A percentile compares a stretch with the other conserved stretches of the same genome.
phyloP scores from a whole-genome alignment of 805 yeast genomes.

The Cyberlindnera lachancei region DNA sequence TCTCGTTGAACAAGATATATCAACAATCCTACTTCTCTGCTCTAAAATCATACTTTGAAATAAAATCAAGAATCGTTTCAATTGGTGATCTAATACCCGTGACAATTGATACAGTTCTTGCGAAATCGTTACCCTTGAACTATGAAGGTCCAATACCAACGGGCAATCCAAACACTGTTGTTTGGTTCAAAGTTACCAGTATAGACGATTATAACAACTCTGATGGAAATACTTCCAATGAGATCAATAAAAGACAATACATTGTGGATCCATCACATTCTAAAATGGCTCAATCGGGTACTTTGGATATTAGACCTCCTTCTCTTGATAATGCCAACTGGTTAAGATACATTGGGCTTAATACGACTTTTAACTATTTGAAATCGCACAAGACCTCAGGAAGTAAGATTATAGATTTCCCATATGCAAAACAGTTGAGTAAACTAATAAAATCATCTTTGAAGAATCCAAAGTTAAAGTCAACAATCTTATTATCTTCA shows the following conservation, averaged over 20 bases:
- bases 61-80: constrained; percentile 47
- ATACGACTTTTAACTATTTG: constrained; percentile 31
- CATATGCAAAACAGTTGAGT: constrained; percentile 42
- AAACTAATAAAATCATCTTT: constrained; percentile 51
- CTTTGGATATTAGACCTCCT: constrained; percentile 31
- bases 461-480: constrained; percentile 34
- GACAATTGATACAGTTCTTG: constrained; percentile 60
- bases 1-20: constrained; percentile 53
- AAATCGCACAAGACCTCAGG: constrained; percentile 18
- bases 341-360: constrained; percentile 39
- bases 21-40: constrained; percentile 57
- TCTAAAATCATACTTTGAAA: constrained; percentile 55
- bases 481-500: constrained; percentile 63
- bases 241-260: no score
- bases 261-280: constrained; percentile 64
- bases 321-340: constrained; percentile 27
- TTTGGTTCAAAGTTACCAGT: constrained; percentile 75
- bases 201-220: constrained; percentile 27
- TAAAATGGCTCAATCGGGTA: constrained; percentile 61
- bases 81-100: constrained; percentile 71
- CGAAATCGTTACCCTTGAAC: constrained; percentile 33
- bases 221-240: constrained; percentile 10
- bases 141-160: constrained; percentile 31
- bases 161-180: constrained; percentile 64
- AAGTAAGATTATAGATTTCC: no score